Evolutionary conservation across 2,329 filamentous ascomycete species (phyloP), one percentile per base, ranked within the genome.

Genomic region (Coniochaeta sp.): DNA sequence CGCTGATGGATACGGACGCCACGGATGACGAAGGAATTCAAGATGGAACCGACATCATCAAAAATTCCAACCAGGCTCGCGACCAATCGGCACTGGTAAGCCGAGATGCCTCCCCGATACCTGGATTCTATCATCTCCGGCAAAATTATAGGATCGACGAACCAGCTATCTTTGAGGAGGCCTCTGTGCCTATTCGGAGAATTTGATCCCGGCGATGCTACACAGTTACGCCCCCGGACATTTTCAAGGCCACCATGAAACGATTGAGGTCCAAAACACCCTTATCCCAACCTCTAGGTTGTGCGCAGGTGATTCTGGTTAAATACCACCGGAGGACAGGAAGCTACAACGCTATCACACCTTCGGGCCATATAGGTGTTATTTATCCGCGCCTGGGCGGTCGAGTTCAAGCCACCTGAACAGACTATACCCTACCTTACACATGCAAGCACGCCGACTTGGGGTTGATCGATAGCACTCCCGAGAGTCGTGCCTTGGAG

Each of bases 251-350:
- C n/a, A 12, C 47, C 22, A 30, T 30, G 24, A 22, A 28, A 24
- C 47, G 47, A 17, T 12, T 59, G 12, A 30, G 19, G 42, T 47
- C 19, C 42, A 24, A 47, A 19, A n/a, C 5, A 19, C n/a, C 42
- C 9, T 14, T 14, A 17, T 47, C 42, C 16, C 10, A 14, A 47
- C 17, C 16, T 5, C 38, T 40, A n/a, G 38, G n/a, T 22, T 52
- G 26, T 28, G 22, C 47, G 3, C 10, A 12, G 22, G 47, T 19
- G 36, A 10, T 57, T 7, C 22, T 63, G 63, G 63, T 26, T 64
- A 64, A 61, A 64, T 14, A 4, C 47, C 26, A 22, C 32, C 60
- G 60, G 60, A 34, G 55, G 40, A 63, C 55, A 56, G 61, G 61
- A 62, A 60, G 4, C 22, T 32, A 30, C 50, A 4, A 26, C n/a